Percentiles rank a stretch among this genome's conserved stretches.
Evolutionary conservation across 1,284 basidiomycete genomes (phyloP).

Genomic region (Meripilus lineatus): DNA sequence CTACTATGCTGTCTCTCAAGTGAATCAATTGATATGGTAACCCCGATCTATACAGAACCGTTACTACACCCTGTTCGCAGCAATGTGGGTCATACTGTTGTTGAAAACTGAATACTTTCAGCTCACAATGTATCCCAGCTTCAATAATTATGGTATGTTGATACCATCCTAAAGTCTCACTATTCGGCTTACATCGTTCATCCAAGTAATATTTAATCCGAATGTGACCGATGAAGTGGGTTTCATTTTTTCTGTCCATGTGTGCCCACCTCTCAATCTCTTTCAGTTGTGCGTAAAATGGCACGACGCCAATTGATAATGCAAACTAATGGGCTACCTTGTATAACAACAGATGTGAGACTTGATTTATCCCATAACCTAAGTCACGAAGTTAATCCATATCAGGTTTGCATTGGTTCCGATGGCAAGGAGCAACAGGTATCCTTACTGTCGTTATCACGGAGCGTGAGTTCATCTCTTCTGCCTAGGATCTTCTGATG

Average conservation of each 20-base stretch:
- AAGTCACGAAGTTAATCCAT: too few species aligned
- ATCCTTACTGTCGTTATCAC: neutral
- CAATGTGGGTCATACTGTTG: constrained; percentile 6
- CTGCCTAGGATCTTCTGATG: neutral
- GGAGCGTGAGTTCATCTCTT: neutral
- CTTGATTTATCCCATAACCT: neutral
- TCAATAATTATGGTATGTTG: constrained; percentile 3
- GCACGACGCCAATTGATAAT: too few species aligned
- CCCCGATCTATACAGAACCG: constrained; percentile 2
- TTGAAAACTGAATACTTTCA: neutral
- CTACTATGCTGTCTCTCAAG: neutral
- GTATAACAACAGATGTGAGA: constrained; percentile 3
- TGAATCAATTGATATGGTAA: neutral
- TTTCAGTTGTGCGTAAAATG: neutral
- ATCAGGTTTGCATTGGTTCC: constrained; percentile 2
- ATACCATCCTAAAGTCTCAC: neutral
- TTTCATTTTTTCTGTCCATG: neutral
- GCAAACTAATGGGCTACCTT: too few species aligned
- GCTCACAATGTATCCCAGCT: neutral
- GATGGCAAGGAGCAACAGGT: constrained; percentile 1
- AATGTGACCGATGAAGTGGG: neutral
- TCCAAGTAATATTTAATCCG: neutral
- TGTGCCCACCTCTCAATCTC: neutral
- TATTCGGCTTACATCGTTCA: neutral
- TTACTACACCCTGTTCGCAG: constrained; percentile 3